Evolutionary conservation across 2,329 filamentous ascomycete species (phyloP).

Genomic region (Elsinoe batatas): DNA sequence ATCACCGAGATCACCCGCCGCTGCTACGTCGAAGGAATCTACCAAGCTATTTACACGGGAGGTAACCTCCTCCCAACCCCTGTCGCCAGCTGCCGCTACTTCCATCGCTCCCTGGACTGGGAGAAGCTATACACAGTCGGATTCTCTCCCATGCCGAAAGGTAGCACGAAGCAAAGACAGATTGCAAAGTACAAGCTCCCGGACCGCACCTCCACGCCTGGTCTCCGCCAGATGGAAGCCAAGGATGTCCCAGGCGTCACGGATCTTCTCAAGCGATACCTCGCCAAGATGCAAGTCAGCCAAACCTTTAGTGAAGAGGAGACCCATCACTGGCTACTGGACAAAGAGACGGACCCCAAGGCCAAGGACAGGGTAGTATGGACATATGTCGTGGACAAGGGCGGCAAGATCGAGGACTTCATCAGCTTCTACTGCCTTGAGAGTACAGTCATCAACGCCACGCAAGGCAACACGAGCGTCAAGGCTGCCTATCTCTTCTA

Average conservation of each 20-base stretch:
- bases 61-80: slow-evolving; percentile 86
- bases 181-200: slow-evolving; percentile 79
- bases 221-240: slow-evolving; percentile 68
- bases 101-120: slow-evolving; percentile 90
- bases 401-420: slow-evolving; percentile 77
- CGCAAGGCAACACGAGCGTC: slow-evolving; percentile 69
- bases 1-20: slow-evolving; percentile 96
- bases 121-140: slow-evolving; percentile 89
- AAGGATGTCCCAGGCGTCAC: slow-evolving; percentile 70
- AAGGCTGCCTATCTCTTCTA: slow-evolving; percentile 95
- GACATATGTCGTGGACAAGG: slow-evolving; percentile 77
- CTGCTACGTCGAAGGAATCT: slow-evolving; percentile 77
- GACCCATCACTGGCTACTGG: slow-evolving; percentile 76
- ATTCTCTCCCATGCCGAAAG: slow-evolving; percentile 77
- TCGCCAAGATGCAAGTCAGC: slow-evolving; percentile 70
- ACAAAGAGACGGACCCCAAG: slow-evolving; percentile 46
- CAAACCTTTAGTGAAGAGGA: slow-evolving; percentile 74
- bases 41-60: slow-evolving; percentile 92
- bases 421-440: slow-evolving; percentile 95
- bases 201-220: slow-evolving; percentile 56
- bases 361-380: slow-evolving; percentile 76
- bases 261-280: slow-evolving; percentile 64
- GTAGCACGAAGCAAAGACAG: slow-evolving; percentile 78
- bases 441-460: slow-evolving; percentile 71
- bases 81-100: slow-evolving; percentile 89